Evolutionary conservation across 2,329 filamentous ascomycete genomes (phyloP).

Genomic region (Sclerotinia glacialis): DNA sequence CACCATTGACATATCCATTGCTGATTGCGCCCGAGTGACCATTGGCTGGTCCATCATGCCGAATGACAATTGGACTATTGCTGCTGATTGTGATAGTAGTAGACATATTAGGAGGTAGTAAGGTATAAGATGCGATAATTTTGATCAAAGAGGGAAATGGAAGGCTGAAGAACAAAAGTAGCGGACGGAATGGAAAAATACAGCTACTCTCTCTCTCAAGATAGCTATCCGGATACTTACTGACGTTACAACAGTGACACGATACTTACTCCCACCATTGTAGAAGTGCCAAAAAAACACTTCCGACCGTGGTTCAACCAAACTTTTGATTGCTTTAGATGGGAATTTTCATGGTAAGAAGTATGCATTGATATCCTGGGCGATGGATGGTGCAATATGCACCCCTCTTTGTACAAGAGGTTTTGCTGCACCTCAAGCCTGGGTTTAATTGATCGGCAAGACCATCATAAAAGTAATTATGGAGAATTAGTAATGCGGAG

Average conservation of each 20-base stretch:
- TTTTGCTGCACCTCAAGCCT: not conserved
- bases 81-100: constrained; percentile 21
- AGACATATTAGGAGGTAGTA: not conserved
- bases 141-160: not conserved
- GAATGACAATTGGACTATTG: constrained; percentile 19
- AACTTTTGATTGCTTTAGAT: not conserved
- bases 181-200: too few species aligned
- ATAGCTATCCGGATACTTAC: not conserved
- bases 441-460: not conserved
- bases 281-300: not conserved
- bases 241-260: not conserved
- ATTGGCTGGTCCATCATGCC: constrained; percentile 6
- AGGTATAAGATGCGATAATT: not conserved
- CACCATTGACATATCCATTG: constrained; percentile 17
- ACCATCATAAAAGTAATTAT: not conserved
- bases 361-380: constrained; percentile 5
- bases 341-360: not conserved
- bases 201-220: not conserved
- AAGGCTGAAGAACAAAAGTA: not conserved
- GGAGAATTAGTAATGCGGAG: not conserved
- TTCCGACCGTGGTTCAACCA: not conserved
- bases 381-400: constrained; percentile 19
- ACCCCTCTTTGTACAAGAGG: constrained; percentile 18
- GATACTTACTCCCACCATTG: not conserved
- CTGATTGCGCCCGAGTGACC: not conserved